Conservation (phyloP, 169 alveolate species). For the Besnoitia besnoiti region DNA sequence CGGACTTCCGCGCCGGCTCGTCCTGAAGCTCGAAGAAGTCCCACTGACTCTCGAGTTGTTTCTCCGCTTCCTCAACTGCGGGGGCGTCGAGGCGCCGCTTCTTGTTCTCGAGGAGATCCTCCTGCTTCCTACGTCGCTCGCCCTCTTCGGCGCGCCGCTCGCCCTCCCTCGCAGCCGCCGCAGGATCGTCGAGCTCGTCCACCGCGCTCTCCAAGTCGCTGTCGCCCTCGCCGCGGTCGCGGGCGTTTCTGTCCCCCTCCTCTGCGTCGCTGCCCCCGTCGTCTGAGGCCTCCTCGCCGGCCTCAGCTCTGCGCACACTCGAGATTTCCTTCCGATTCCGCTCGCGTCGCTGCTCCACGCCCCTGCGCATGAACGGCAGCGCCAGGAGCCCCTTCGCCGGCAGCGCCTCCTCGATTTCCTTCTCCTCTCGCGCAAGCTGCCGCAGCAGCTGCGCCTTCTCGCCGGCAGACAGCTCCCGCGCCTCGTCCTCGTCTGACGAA, state of each 20-base stretch:
- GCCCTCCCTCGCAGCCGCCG: not conserved
- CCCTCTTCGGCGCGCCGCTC: not conserved
- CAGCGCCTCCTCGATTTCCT: not conserved
- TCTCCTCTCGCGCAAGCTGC: not conserved
- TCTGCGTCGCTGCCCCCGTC: not conserved
- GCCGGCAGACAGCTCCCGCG: not conserved
- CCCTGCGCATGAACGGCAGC: slow-evolving; percentile 54
- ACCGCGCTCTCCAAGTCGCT: not conserved
- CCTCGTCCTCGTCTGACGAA: not conserved
- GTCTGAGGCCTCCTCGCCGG: not conserved
- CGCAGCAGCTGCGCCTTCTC: slow-evolving; percentile 19
- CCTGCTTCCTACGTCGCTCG: not conserved
- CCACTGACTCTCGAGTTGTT: not conserved
- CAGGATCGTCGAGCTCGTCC: not conserved
- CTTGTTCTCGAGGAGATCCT: not conserved
- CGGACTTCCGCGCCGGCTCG: not conserved
- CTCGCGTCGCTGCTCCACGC: slow-evolving; percentile 53
- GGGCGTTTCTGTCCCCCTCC: not conserved
- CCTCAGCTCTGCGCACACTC: not conserved
- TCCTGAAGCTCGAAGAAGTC: not conserved
- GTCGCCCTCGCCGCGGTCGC: not conserved
- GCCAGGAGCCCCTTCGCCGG: slow-evolving; percentile 53
- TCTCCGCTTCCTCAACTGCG: slow-evolving; percentile 20
- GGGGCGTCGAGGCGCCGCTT: not conserved
- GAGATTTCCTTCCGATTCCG: not conserved